Evolutionary conservation across 1,284 basidiomycete species (phyloP), one percentile per base, ranked within the genome.

Genomic region (Ustilago curta): DNA sequence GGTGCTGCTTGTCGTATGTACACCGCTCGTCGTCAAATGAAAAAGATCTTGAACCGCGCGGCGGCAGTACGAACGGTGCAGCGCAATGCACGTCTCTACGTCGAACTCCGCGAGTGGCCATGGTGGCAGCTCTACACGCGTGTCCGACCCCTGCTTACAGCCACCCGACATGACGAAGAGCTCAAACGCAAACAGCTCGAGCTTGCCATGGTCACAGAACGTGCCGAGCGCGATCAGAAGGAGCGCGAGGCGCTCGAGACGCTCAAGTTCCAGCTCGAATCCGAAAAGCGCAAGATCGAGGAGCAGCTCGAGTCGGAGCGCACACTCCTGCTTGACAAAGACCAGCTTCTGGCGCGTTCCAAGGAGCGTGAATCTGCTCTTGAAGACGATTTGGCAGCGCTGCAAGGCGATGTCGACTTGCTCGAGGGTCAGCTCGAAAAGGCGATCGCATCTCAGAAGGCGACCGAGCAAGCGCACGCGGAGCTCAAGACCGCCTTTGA

Each of bases 101-200:
- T 76, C 31, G 67, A 80, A 91, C 91, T 25, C 90, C 93, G 91
- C 52, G 93, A 96, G 64, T 99, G 96, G 97, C 95, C 97, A 1
- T 99, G 97, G 97, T 99, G 97, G 97, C 93, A 95, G 76, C 88
- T 99, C 18, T 99, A 97, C 85, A 95, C 93, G 18, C 97, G 89
- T 90, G 67, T 99, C 25, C 91, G 95, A 48, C 97, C 97, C 0
- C 85, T 99, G 14, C 89, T 99, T 12, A 93, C 93, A 18, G 96
- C 95, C 1, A 97, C 96, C 2, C 88, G 94, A 23, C 92, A 91
- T 72, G 96, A 99, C 80, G 94, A 97, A 43, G 96, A 97, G 85
- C 88, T 98, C 11, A 89, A 92, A 31, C 89, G 90, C 84, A 96
- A 97, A 85, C 93, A 97, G 69, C 89, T 91, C 4, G 96, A 99